Conservation (phyloP, 139 green algal species). For the Zygnema circumcarinatum region DNA sequence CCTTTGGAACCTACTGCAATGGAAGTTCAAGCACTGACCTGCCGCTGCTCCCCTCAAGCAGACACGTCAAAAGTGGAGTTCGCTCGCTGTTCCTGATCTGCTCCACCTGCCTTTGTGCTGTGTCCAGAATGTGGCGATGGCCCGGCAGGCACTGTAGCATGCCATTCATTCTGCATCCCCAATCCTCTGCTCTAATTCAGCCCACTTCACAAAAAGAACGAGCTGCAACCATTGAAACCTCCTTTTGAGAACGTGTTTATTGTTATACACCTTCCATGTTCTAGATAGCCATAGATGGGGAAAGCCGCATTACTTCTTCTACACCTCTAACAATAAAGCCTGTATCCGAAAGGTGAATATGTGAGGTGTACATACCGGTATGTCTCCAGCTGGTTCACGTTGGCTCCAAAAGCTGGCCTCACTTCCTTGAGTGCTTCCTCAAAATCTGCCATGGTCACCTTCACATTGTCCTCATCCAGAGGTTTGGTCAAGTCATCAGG, state of each 20-base stretch:
- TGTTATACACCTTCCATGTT: too few relatives aligned
- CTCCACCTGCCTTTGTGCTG: conserved; percentile 57
- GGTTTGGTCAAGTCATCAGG: conserved; percentile 85
- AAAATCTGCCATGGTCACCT: conserved; percentile 89
- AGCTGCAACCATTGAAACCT: too few relatives aligned
- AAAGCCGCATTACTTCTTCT: too few relatives aligned
- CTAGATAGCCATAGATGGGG: too few relatives aligned
- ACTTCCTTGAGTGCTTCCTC: conserved; percentile 88
- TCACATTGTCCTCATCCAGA: conserved; percentile 94
- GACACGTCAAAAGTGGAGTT: conserved; percentile 85
- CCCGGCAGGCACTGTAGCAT: conserved; percentile 84
- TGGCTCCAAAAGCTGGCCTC: conserved; percentile 92
- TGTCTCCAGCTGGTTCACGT: conserved; percentile 80
- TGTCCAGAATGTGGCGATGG: conserved; percentile 80
- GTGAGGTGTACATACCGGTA: conserved; percentile 62
- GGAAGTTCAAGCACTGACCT: conserved; percentile 18
- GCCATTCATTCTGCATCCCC: conserved; percentile 74
- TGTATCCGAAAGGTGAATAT: too few relatives aligned
- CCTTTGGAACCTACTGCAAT: background rate
- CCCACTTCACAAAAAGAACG: background rate
- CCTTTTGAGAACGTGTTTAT: too few relatives aligned
- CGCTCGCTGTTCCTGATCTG: conserved; percentile 65
- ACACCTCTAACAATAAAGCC: too few relatives aligned
- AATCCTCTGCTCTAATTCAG: background rate
- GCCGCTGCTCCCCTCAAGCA: conserved; percentile 86